Evolutionary conservation across 2,329 filamentous ascomycete species (phyloP), one percentile per base, ranked within the genome.

Genomic region (Magnaporthiopsis rhizophila): DNA sequence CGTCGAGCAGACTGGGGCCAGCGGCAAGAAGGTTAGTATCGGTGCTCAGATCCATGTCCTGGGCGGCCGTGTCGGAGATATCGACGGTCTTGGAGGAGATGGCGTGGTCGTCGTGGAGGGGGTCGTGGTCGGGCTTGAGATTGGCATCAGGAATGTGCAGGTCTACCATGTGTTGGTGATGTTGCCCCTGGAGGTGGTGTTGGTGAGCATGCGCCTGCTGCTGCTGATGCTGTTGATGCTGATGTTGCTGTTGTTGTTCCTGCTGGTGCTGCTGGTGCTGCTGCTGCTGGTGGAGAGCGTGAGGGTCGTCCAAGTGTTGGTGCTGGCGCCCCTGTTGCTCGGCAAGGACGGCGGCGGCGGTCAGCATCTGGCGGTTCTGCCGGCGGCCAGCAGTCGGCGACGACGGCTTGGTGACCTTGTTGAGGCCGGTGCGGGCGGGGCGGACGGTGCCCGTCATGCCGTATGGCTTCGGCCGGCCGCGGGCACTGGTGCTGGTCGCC

Each of bases 351-450:
- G 28, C 62, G 13, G 61, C 57, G 18, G 62, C 58, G 5, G 61
- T 59, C 58, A 61, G 64, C 30, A 30, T 32, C 36, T 61, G 71
- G 45, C 72, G 73, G 65, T 71, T 68, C 65, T 68, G 69, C 34
- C 74, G 73, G 60, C 71, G 70, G 59, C 70, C 70, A 59, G 71
- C 69, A 57, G 69, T 66, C 60, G 68, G 63, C 32, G 69, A 65
- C 60, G 68, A 67, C 58, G 75, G 71, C 71, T 81, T 82, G 63
- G 75, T 76, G 69, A 81, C 78, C 71, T 79, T 81, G 72, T 71
- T 76, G 50, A 74, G 74, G 67, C 70, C 75, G 67, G 71, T 75
- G 64, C 77, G 77, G 65, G 70, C 66, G 61, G 76, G 69, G 68
- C 74, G 74, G 63, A 75, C 71, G 67, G 74, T 71, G 67, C 74